Evolutionary conservation across 345 rosid genomes (phyloP), one percentile per base, ranked within the genome.

Genomic region (Gossypium anomalum): DNA sequence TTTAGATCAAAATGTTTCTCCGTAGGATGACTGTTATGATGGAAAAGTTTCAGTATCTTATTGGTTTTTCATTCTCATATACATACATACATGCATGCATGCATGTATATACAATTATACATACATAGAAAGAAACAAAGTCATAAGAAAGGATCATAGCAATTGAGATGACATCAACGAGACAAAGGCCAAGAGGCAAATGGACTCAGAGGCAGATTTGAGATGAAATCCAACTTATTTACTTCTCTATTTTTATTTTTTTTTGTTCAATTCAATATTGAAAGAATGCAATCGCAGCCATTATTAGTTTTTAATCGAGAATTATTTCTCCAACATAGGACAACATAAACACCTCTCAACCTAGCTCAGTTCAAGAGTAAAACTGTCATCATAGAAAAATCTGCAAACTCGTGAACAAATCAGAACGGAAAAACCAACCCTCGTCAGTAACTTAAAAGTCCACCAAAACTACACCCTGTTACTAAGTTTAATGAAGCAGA

Each of bases 301-400:
- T 27, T 1, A 70, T 52, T 49, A 34, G 23, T 43, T 68, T 25
- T 70, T 16, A 27, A 29, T 27, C 2, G 2, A 70, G 59, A 49
- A 51, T 27, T n/a, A 25, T 25, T 23, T 51, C 59, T 27, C 45
- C 59, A 48, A 16, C 72, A 25, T 70, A 70, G 17, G 25, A 51
- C 20, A 52, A 70, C 73, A 70, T 25, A 16, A 45, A 38, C 27
- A 12, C 7, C 12, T 55, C 61, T 70, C 74, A 70, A 55, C 25
- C 34, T 70, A 38, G 6, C n/a, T 47, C 62, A 55, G 49, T 17
- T 70, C 13, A 52, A 53, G 9, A 70, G 7, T 3, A 25, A 70
- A 70, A 19, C 13, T 12, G 14, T 55, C 7, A 56, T 34, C 74
- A n/a, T 20, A 14, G 12, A n/a, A 71, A 34, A 41, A 56, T 19